Percentiles rank a stretch among this genome's conserved stretches.
Evolutionary conservation across 768 basidiomycete genomes (phyloP).

Genomic region (Suillus luteus): DNA sequence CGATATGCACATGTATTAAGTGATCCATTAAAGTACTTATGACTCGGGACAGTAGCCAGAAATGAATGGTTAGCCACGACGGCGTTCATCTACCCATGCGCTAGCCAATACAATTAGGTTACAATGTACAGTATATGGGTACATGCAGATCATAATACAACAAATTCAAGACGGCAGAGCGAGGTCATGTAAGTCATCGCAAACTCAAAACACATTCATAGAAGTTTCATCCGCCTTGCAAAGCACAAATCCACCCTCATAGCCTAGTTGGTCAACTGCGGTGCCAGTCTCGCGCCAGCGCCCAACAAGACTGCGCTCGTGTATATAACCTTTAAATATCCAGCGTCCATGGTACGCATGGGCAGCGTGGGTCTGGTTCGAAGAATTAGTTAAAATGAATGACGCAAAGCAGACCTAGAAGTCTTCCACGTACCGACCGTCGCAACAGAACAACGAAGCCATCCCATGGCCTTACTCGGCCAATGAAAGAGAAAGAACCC

Average conservation of each 20-base stretch:
- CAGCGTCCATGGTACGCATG: slow-evolving; percentile 41
- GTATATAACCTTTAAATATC: slow-evolving; percentile 56
- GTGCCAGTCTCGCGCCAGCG: slow-evolving; percentile 56
- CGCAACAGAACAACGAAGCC: slow-evolving; percentile 49
- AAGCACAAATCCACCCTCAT: slow-evolving; percentile 51
- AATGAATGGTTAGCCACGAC: slow-evolving; percentile 4
- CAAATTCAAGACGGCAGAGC: slow-evolving; percentile 5
- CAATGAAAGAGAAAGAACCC: slow-evolving; percentile 48
- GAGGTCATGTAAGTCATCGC: neutral
- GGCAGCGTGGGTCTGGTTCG: slow-evolving; percentile 37
- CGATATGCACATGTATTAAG: slow-evolving; percentile 11
- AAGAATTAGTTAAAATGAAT: slow-evolving; percentile 13
- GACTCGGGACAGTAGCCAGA: neutral
- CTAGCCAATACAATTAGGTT: slow-evolving; percentile 8
- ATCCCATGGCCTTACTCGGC: slow-evolving; percentile 55
- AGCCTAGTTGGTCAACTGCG: slow-evolving; percentile 40
- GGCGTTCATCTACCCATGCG: slow-evolving; percentile 1
- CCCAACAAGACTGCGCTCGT: slow-evolving; percentile 51
- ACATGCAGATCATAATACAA: slow-evolving; percentile 19
- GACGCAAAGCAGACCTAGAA: neutral
- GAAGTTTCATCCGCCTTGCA: slow-evolving; percentile 34
- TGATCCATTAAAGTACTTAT: slow-evolving; percentile 1
- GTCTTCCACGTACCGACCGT: slow-evolving; percentile 40
- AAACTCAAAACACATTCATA: neutral
- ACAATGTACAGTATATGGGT: slow-evolving; percentile 16